Evolutionary conservation across 345 rosid species (phyloP).

Genomic region (Citrus medica): DNA sequence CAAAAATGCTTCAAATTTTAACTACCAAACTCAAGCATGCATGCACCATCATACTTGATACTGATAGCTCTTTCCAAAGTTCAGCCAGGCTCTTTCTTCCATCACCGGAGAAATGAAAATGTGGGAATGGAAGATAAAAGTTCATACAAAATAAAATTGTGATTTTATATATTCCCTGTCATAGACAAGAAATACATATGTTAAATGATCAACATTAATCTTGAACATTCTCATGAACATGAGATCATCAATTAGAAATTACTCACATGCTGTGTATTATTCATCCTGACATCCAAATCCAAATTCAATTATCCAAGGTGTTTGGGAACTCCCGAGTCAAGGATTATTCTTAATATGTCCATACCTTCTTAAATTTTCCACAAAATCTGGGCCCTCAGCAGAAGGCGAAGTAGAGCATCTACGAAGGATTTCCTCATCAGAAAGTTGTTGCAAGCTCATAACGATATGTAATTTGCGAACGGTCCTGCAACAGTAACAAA

Average conservation of each 20-base stretch:
- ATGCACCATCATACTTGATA: too few relatives aligned
- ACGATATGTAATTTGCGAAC: slow-evolving; percentile 19
- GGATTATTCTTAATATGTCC: not conserved
- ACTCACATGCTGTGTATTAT: not conserved
- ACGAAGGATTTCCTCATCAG: slow-evolving; percentile 60
- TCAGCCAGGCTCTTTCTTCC: too few relatives aligned
- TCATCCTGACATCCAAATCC: not conserved
- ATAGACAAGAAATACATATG: not conserved
- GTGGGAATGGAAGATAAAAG: not conserved
- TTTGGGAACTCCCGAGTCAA: not conserved
- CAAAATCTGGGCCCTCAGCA: slow-evolving; percentile 87
- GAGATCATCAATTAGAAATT: not conserved
- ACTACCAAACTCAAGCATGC: not conserved
- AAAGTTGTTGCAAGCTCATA: slow-evolving; percentile 31
- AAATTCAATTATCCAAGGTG: not conserved
- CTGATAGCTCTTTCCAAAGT: too few relatives aligned
- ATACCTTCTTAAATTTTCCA: slow-evolving; percentile 59
- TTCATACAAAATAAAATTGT: not conserved
- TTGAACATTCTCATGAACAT: not conserved
- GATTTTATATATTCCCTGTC: not conserved
- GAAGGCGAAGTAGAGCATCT: slow-evolving; percentile 74
- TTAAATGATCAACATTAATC: not conserved
- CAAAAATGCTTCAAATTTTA: not conserved
- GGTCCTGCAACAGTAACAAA: slow-evolving; percentile 47
- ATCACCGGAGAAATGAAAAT: not conserved